Percentiles rank a stretch among this genome's conserved stretches.
phyloP scores from a whole-genome alignment of 1,284 basidiomycete species.

The Ganoderma meredithae region DNA sequence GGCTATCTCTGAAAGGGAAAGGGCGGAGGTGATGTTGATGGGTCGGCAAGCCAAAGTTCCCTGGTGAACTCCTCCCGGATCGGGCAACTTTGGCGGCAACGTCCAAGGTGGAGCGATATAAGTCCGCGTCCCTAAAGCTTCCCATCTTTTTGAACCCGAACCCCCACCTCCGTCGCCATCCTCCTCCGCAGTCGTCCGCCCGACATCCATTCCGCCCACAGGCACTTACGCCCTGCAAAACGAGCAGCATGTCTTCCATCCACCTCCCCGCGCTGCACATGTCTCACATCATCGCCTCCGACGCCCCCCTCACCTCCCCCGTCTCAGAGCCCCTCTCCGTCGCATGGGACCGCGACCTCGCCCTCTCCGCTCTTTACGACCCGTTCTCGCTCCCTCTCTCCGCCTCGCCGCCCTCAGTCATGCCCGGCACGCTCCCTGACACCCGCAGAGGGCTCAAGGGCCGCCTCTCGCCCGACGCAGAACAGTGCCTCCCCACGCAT shows the following conservation, averaged over 20 bases:
- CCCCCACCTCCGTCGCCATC: slow-evolving; percentile 33
- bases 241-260: slow-evolving; percentile 41
- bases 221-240: slow-evolving; percentile 17
- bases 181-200: slow-evolving; percentile 31
- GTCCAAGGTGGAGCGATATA: slow-evolving; percentile 37
- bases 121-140: slow-evolving; percentile 34
- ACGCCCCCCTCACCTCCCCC: slow-evolving; percentile 64
- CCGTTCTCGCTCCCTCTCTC: slow-evolving; percentile 54
- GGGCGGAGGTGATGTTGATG: slow-evolving; percentile 29
- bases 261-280: slow-evolving; percentile 53
- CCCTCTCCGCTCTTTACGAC: slow-evolving; percentile 42
- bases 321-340: slow-evolving; percentile 46
- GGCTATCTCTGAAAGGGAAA: slow-evolving; percentile 17
- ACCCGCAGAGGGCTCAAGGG: slow-evolving; percentile 56
- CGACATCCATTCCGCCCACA: slow-evolving; percentile 21
- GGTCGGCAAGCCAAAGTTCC: slow-evolving; percentile 24
- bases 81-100: slow-evolving; percentile 29
- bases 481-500: slow-evolving; percentile 70
- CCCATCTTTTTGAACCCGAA: slow-evolving; percentile 35
- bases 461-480: slow-evolving; percentile 56
- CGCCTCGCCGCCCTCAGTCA: slow-evolving; percentile 59
- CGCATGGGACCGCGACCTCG: slow-evolving; percentile 57
- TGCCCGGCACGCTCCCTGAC: slow-evolving; percentile 43
- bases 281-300: slow-evolving; percentile 62
- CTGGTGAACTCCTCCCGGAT: slow-evolving; percentile 22